Percentiles rank a stretch among this genome's conserved stretches.
Conservation (phyloP, 192 early-diverging fungal species). For the Irineochytrium annulatum region DNA sequence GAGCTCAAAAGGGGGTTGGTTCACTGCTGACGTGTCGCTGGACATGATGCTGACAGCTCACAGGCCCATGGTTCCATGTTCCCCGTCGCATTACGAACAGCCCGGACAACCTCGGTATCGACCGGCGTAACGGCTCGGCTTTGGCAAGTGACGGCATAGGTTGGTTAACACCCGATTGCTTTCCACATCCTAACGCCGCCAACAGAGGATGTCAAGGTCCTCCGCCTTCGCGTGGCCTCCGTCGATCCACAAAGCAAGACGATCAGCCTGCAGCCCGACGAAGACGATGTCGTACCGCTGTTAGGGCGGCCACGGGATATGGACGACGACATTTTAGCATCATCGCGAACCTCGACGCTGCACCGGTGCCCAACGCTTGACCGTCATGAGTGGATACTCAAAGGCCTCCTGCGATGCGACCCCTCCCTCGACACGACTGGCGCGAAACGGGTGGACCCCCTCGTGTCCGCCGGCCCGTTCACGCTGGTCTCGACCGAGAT, state of each 20-base stretch:
- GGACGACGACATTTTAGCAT: neutral
- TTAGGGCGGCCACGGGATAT: neutral
- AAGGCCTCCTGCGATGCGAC: neutral
- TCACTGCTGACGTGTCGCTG: too few species aligned
- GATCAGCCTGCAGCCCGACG: neutral
- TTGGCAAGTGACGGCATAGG: too few species aligned
- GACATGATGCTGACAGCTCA: too few species aligned
- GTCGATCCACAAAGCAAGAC: neutral
- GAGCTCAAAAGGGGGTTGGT: too few species aligned
- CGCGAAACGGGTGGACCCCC: neutral
- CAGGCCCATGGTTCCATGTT: constrained; percentile 23
- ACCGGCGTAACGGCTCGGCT: neutral
- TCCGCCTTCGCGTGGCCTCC: neutral
- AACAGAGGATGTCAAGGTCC: neutral
- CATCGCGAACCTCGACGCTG: neutral
- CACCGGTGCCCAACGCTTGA: neutral
- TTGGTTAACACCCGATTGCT: too few species aligned
- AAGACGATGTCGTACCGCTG: neutral
- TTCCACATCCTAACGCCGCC: too few species aligned
- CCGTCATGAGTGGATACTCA: neutral
- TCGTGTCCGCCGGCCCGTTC: neutral
- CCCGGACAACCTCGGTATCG: constrained; percentile 32
- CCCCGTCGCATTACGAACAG: constrained; percentile 29
- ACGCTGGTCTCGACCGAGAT: neutral
- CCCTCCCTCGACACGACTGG: neutral